phyloP scores from a whole-genome alignment of 163 green algal genomes.

The Scenedesmus sp. region DNA sequence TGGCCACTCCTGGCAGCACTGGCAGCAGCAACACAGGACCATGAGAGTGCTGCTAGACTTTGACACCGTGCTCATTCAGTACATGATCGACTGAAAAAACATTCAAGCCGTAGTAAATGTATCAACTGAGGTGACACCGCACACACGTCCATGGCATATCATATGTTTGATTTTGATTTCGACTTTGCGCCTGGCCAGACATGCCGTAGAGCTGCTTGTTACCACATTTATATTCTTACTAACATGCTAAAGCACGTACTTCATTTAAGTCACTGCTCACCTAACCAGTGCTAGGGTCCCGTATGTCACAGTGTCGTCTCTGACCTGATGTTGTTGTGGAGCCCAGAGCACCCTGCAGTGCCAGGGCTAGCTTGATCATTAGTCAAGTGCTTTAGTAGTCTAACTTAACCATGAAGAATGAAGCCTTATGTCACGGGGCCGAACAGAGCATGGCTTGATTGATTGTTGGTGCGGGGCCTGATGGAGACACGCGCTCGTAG shows the following conservation, averaged over 20 bases:
- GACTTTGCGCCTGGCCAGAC: not conserved
- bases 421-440: not conserved
- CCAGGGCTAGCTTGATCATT: not conserved
- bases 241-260: not conserved
- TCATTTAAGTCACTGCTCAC: not conserved
- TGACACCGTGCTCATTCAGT: not conserved
- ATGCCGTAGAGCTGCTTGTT: not conserved
- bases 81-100: not conserved
- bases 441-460: not conserved
- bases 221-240: not conserved
- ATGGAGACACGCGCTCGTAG: conserved; percentile 39
- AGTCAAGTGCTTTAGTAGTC: not conserved
- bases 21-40: not conserved
- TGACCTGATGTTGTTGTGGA: not conserved
- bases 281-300: not conserved
- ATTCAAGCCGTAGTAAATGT: not conserved
- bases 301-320: conserved; percentile 2
- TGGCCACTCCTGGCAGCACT: not conserved
- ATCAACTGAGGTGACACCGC: not conserved
- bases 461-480: conserved; percentile 6
- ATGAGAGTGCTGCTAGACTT: not conserved
- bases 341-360: not conserved
- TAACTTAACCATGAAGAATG: not conserved
- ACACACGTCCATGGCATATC: not conserved
- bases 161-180: conserved; percentile 12